These are phyloP conservation scores for Tolypocladium pustulatum DNA, from an alignment of 2,329 filamentous ascomycete species.

Conservation along the genomic window DNA sequence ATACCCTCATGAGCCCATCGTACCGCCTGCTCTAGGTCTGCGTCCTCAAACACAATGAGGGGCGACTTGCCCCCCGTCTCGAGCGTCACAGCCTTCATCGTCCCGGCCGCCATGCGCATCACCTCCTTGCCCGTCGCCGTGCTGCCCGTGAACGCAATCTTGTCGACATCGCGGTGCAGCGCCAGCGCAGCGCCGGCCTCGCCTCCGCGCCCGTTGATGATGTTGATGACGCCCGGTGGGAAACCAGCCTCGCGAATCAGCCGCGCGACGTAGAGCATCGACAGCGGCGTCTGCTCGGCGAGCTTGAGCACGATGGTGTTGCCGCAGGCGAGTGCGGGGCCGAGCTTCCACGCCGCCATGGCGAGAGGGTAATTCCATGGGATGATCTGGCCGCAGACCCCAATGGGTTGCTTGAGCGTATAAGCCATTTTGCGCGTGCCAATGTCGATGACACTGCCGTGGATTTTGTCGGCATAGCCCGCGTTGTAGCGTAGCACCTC, in stretches of 20 bases:
- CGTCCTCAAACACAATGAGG: slow-evolving; percentile 53
- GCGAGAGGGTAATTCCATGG: slow-evolving; percentile 57
- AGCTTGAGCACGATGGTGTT: slow-evolving; percentile 56
- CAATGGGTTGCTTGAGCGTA: slow-evolving; percentile 63
- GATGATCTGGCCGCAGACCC: slow-evolving; percentile 65
- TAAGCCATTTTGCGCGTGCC: slow-evolving; percentile 63
- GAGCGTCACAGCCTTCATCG: slow-evolving; percentile 54
- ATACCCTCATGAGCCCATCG: slow-evolving; percentile 43
- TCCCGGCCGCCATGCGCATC: slow-evolving; percentile 64
- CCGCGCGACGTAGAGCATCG: slow-evolving; percentile 53
- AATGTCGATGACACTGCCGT: slow-evolving; percentile 65
- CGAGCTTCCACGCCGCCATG: slow-evolving; percentile 57
- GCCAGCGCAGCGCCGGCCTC: slow-evolving; percentile 60
- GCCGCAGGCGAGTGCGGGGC: slow-evolving; percentile 55
- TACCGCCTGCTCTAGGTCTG: slow-evolving; percentile 56
- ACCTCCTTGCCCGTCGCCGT: slow-evolving; percentile 63
- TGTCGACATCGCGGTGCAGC: slow-evolving; percentile 58
- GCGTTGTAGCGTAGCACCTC: slow-evolving; percentile 59
- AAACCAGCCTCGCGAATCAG: slow-evolving; percentile 66
- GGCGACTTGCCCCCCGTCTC: slow-evolving; percentile 60
- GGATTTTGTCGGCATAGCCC: slow-evolving; percentile 70
- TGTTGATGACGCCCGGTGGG: slow-evolving; percentile 67
- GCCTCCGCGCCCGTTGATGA: slow-evolving; percentile 60
- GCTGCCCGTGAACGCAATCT: slow-evolving; percentile 71
- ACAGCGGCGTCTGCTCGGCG: slow-evolving; percentile 57